Base-by-base conservation (phyloP, 2,329 filamentous ascomycete species). In the Eutypa lata region DNA sequence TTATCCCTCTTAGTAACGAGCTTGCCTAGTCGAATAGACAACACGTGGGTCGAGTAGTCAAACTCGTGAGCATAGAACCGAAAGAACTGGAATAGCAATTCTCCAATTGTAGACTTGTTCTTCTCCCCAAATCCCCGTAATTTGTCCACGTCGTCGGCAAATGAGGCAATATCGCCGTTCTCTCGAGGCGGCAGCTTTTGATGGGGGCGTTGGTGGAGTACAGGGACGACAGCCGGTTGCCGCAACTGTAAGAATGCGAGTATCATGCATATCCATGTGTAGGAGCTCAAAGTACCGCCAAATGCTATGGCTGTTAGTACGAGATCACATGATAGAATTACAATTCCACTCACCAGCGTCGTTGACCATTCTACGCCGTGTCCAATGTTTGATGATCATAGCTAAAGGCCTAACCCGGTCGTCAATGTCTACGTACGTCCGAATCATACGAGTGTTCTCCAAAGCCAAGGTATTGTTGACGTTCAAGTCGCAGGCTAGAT, bases 231-330 rank as follows among this genome's bases (percentile, higher is more conserved):
- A 0, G 93, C 89, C 16, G 91, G 89, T 54, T 88, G 81, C 63
- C 91, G 86, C 49, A 91, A 88, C 72, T 99, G 94, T 24, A 99
- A 80, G 66, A 97, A 99, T 61, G 91, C 95, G 68, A 99, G 88
- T 61, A 97, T 96, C 79, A 99, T 84, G 72, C 94, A 99, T 68
- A 97, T 97, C 94, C 94, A 99, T 21, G 94, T 97, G 68, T 99
- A 99, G 18, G 94, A 99, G 71, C 93, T 97, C 55, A 99, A 79
- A 7, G 94, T 99, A 53, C 91, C 92, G 57, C 94, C 92, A 68
- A 91, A 91, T 53, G 89, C 94, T 95, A 67, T 33, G 53, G 19
- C 4, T 44, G 47, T 52, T 50, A 53, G 31, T 6, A 8, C 24
- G 33, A 33, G 14, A n/a, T 14, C 24, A 24, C n/a, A 4, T 24